Evolutionary conservation across 768 basidiomycete species (phyloP), one percentile per base, ranked within the genome.

Genomic region (Pleurotus tuoliensis): DNA sequence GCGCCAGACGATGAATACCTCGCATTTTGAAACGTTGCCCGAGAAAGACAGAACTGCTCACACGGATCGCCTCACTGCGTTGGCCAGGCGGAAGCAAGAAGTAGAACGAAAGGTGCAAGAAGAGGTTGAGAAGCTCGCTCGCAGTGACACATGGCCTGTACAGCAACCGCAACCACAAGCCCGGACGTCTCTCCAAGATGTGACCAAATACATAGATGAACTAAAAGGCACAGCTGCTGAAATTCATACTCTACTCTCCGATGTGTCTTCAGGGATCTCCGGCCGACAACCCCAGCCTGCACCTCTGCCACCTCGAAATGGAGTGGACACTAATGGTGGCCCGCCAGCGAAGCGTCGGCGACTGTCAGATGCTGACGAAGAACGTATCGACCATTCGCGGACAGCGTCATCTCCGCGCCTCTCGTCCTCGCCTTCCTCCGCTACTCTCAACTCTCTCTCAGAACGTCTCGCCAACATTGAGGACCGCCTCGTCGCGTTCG

Each of bases 71-170:
- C 39, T 53, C 5, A 11, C 12, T 53, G 51, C 37, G 20, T 38
- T 53, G 8, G 51, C 37, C 4, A 38, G 7, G 9, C 51, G 37
- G 3, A 37, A 24, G 20, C 11, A 40, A 11, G 25, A 40, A 13
- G 7, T 53, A 7, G 16, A 53, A 3, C 34, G 16, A 6, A 18
- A 11, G 18, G 13, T 53, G 15, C 16, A 53, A 18, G 39, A 24
- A 2, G 38, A 53, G 24, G 38, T 53, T 11, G n/a, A 25, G 18
- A 15, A 53, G 15, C 39, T 53, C 4, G 16, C 41, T 12, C 16
- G 13, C 5, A 40, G 16, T 41, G 51, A 53, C 43, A 41, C 51
- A 20, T 53, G 51, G 51, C 51, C 51, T 22, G 27, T 53, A n/a
- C 24, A 20, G 8, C 51, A 34, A 7, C 30, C 16, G 0, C 22